Conservation (phyloP, 768 basidiomycete species). For the Termitomyces sp. region DNA sequence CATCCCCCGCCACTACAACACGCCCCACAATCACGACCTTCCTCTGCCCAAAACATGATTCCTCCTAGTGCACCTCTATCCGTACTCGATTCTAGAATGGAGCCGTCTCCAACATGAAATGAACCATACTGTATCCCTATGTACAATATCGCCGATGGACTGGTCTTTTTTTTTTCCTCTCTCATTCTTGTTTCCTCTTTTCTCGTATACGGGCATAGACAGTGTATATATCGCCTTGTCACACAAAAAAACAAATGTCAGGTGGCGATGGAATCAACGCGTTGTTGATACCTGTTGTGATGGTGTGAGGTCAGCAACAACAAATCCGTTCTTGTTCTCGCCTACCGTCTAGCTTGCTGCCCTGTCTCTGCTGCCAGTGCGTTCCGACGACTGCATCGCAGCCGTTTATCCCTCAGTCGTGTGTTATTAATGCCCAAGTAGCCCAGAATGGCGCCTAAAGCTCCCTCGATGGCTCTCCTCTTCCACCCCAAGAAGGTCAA, state of each 20-base stretch:
- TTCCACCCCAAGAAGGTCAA: conserved; percentile 67
- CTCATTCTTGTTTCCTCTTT: background rate
- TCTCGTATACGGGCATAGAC: conserved; percentile 5
- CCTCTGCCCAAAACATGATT: conserved; percentile 59
- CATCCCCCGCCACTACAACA: conserved; percentile 28
- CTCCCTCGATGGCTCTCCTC: conserved; percentile 39
- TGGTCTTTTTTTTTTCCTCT: background rate
- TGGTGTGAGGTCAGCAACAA: background rate
- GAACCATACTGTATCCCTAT: conserved; percentile 8
- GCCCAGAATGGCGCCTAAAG: conserved; percentile 39
- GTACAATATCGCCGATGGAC: conserved; percentile 10
- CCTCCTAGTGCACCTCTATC: conserved; percentile 32
- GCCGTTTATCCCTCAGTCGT: conserved; percentile 8
- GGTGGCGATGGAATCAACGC: background rate
- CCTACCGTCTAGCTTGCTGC: no score
- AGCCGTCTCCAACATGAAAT: conserved; percentile 33
- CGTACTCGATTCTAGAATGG: conserved; percentile 39
- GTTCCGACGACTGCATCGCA: conserved; percentile 13
- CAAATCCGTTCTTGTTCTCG: background rate
- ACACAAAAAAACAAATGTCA: background rate
- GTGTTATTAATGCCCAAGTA: conserved; percentile 11
- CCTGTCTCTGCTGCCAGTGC: conserved; percentile 8
- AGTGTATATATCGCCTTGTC: conserved; percentile 3
- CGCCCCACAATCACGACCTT: conserved; percentile 50
- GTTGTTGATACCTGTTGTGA: conserved; percentile 8